Base-by-base conservation (phyloP, 176 grass and related monocot genomes). In the Lolium perenne region DNA sequence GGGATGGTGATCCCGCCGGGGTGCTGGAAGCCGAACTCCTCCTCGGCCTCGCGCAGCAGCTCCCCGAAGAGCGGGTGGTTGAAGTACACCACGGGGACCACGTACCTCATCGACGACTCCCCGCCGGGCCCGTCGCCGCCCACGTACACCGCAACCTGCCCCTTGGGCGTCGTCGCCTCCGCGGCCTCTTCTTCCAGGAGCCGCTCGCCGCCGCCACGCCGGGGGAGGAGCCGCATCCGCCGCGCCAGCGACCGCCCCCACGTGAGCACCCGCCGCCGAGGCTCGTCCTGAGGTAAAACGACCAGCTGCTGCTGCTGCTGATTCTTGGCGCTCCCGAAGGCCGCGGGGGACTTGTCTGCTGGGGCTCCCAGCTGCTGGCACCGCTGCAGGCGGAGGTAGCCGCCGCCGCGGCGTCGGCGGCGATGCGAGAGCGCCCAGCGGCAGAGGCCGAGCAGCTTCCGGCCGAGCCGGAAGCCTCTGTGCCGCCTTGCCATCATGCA, bases 1-100 rank as follows among this genome's bases (percentile, higher is more conserved):
- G 96, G 96, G 82, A 98, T 98, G 59, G 96, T 98, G 92, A 98
- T 98, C 17, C 93, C 93, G 56, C 96, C 93, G 21, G 96, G 93
- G 80, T 98, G 96, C 51, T 88, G 38, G 88, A 92, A 98, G 0
- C 96, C 96, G 79, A 95, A 95, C 91, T 98, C 91, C 86, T 92
- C 88, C 91, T 98, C 92, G n/a, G 96, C 93, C 92, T 98, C 96
- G 63, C 92, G 89, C 70, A 98, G 80, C 91, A 98, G 83, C 78
- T 95, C 93, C 29, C 91, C 93, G 67, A 98, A 95, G 21, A 98
- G 68, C 2, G 93, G 96, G 87, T 98, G 93, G 88, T 98, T 98
- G 77, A 98, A 98, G 88, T 98, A 95, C 40, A 98, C 90, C 61
- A 98, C 92, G 41, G 96, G 96, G 62, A 98, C 96, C 80, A 95